Evolutionary conservation across 257 asterid species (phyloP), one percentile per base, ranked within the genome.

Genomic region (Solanum stenotomum): DNA sequence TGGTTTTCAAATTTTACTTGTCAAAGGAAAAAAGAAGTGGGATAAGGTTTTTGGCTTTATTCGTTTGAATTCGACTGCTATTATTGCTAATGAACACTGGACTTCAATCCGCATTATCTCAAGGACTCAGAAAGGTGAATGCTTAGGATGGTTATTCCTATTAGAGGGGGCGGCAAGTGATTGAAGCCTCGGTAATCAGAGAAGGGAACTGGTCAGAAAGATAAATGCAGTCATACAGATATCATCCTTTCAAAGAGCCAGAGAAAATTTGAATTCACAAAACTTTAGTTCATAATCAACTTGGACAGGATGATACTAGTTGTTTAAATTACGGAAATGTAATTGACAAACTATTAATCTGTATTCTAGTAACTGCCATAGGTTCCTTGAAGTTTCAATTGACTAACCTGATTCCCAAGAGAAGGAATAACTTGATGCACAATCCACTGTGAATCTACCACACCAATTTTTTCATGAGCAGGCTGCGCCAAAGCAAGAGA

Each of bases 381-480:
- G 56, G 56, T n/a, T 77, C 31, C 25, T 44, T 6, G 70, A 81
- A 87, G 88, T 76, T 87, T 49, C n/a, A 52, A 74, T 65, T 82
- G 85, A 52, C 98, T 83, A 87, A 97, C 99, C 99, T 97, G 99
- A 89, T 91, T 96, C 90, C 99, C 99, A 72, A 97, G 98, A 91
- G 99, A 96, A 86, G 99, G 99, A 91, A 97, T 95, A 83, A 96
- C 99, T 97, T 95, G 98, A 92, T 97, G 99, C 89, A 97, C 95
- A 88, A 97, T 95, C 99, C 99, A 97, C 77, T 97, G 99, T 72
- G 99, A 96, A 92, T 97, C 99, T 87, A 97, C 99, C 31, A 97
- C 99, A 34, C 99, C 99, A 77, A 97, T 95, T 92, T 97, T 97
- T 91, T 97, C 98, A 91, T 97, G 99, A 67, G 99, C 98, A 89